Conservation (phyloP, 495 filamentous ascomycete genomes). For the Pseudomonodictys pantanalensis region DNA sequence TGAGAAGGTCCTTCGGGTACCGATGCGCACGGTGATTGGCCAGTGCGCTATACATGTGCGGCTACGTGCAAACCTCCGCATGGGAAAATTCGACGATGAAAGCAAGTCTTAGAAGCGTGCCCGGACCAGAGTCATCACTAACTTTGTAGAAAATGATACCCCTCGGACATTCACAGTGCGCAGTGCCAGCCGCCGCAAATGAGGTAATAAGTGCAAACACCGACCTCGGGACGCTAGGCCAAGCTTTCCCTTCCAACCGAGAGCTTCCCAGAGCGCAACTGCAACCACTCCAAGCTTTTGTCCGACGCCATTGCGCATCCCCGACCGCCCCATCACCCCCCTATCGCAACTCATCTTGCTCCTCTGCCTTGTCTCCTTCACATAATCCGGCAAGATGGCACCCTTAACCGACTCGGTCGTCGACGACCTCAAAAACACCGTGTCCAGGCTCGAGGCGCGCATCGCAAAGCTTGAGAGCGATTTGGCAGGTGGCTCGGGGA, state of each 20-base stretch:
- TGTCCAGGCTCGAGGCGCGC: slow-evolving; percentile 78
- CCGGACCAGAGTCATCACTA: too few species aligned
- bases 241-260: slow-evolving; percentile 12
- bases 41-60: too few species aligned
- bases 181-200: too few species aligned
- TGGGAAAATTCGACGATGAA: too few species aligned
- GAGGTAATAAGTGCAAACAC: too few species aligned
- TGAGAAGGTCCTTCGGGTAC: too few species aligned
- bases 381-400: slow-evolving; percentile 34
- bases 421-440: slow-evolving; percentile 49
- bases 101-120: too few species aligned
- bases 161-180: too few species aligned
- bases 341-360: not conserved
- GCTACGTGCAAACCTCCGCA: too few species aligned
- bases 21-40: too few species aligned
- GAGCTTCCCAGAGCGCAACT: slow-evolving; percentile 10
- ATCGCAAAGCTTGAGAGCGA: slow-evolving; percentile 73
- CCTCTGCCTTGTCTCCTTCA: slow-evolving; percentile 1
- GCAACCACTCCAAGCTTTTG: not conserved
- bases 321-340: slow-evolving; percentile 16
- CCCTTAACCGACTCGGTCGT: slow-evolving; percentile 38
- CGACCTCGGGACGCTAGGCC: slow-evolving; percentile 13
- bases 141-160: too few species aligned
- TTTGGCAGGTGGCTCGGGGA: slow-evolving; percentile 47
- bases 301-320: slow-evolving; percentile 19